phyloP scores from a whole-genome alignment of 768 basidiomycete genomes.

The Amanita fuliginea region DNA sequence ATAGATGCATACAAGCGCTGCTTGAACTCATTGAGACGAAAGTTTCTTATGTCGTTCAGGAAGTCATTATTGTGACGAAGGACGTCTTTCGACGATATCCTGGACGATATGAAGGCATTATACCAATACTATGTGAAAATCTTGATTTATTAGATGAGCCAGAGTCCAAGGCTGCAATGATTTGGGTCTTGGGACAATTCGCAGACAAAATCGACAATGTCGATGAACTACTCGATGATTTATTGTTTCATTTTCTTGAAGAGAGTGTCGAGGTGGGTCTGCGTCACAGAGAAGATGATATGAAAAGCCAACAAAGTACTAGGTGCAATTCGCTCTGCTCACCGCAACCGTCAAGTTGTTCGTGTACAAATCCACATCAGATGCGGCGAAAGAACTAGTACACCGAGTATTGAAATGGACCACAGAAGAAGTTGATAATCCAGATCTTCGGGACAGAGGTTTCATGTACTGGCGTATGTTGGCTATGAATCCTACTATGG shows the following conservation, averaged over 20 bases:
- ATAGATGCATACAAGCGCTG: slow-evolving; percentile 81
- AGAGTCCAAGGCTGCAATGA: slow-evolving; percentile 93
- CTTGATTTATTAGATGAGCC: slow-evolving; percentile 90
- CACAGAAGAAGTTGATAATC: slow-evolving; percentile 97
- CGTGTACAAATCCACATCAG: slow-evolving; percentile 76
- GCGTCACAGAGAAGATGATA: not conserved
- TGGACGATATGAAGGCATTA: slow-evolving; percentile 92
- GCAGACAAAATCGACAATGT: slow-evolving; percentile 92
- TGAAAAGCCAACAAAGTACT: slow-evolving; percentile 1
- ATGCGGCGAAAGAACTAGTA: slow-evolving; percentile 79
- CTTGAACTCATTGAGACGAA: slow-evolving; percentile 86
- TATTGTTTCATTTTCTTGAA: slow-evolving; percentile 81
- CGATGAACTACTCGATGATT: slow-evolving; percentile 89
- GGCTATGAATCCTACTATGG: slow-evolving; percentile 82
- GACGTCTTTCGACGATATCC: slow-evolving; percentile 98
- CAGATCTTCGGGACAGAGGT: slow-evolving; percentile 91
- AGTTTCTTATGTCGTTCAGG: slow-evolving; percentile 94
- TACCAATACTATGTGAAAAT: slow-evolving; percentile 87
- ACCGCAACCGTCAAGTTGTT: slow-evolving; percentile 96
- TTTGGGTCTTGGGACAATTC: slow-evolving; percentile 97
- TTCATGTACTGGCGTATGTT: slow-evolving; percentile 99
- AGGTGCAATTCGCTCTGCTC: slow-evolving; percentile 93
- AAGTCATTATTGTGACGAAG: slow-evolving; percentile 94
- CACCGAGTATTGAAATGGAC: slow-evolving; percentile 95
- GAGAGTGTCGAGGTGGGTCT: slow-evolving; percentile 77